Percentiles rank a stretch among this genome's conserved stretches.
These are phyloP conservation scores for Coemansia sp. DNA, from an alignment of 192 early-diverging fungal species.

Conservation along the genomic window DNA sequence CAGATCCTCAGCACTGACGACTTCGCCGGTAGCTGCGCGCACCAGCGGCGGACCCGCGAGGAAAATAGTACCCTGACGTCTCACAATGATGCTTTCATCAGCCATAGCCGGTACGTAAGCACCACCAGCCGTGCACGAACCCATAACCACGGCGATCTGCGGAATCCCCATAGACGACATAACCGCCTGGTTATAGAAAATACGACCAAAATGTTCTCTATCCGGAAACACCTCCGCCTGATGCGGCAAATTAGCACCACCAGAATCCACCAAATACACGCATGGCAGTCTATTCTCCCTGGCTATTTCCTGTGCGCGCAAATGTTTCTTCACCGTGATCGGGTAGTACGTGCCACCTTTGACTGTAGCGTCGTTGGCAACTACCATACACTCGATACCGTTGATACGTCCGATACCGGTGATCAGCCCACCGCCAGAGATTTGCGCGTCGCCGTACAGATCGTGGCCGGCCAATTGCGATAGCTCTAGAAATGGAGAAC, in stretches of 20 bases:
- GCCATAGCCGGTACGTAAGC: constrained; percentile 99
- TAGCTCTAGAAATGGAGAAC: constrained; percentile 93
- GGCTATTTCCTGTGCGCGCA: constrained; percentile 96
- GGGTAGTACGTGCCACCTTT: constrained; percentile 99
- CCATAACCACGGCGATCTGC: constrained; percentile 96
- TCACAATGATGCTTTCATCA: constrained; percentile 95
- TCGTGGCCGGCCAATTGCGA: constrained; percentile 89
- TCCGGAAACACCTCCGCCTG: constrained; percentile 97
- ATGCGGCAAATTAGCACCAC: constrained; percentile 91
- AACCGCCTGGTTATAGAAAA: constrained; percentile 92
- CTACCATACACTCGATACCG: constrained; percentile 93
- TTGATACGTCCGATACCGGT: constrained; percentile 94
- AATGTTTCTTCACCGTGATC: constrained; percentile 93
- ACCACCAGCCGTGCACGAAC: constrained; percentile 95
- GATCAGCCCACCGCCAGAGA: constrained; percentile 85
- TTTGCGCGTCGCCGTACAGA: constrained; percentile 82
- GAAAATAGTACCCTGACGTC: constrained; percentile 95
- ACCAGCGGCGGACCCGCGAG: constrained; percentile 95
- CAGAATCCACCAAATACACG: constrained; percentile 93
- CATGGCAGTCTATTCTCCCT: constrained; percentile 91
- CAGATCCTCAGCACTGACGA: constrained; percentile 88
- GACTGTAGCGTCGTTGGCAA: constrained; percentile 97
- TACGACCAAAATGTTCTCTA: constrained; percentile 89
- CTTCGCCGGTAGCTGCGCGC: constrained; percentile 94
- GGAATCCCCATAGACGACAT: constrained; percentile 82